Conservation (phyloP, 805 yeast species). For the Suhomyces emberorum region DNA sequence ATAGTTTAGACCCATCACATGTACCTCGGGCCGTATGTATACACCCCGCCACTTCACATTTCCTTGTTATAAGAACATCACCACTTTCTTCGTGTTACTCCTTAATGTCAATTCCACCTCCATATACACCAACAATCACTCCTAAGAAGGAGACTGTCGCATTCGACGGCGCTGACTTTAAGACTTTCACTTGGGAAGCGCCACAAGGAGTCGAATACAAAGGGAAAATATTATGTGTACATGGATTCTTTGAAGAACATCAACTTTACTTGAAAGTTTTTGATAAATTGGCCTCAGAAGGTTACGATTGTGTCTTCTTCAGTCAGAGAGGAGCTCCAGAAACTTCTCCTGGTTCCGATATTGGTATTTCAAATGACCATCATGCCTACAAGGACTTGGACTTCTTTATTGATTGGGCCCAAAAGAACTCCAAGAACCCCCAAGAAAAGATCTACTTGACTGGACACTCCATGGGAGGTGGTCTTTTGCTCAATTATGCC, state of each 20-base stretch:
- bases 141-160: conserved; percentile 29
- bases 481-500: conserved; percentile 60
- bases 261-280: conserved; percentile 47
- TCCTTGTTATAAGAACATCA: too few species aligned
- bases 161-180: conserved; percentile 38
- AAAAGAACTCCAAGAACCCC: conserved; percentile 29
- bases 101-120: conserved; percentile 20
- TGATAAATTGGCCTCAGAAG: conserved; percentile 49
- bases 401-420: conserved; percentile 46
- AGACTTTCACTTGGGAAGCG: conserved; percentile 40
- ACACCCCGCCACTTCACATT: conserved; percentile 9
- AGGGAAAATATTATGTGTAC: conserved; percentile 60
- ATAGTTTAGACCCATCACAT: too few species aligned
- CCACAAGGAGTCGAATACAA: conserved; percentile 32
- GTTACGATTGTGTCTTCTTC: conserved; percentile 65
- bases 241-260: conserved; percentile 68
- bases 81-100: too few species aligned
- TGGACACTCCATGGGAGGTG: conserved; percentile 87
- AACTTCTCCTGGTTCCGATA: conserved; percentile 51
- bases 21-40: background rate
- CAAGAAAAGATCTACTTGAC: conserved; percentile 46
- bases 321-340: conserved; percentile 77
- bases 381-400: conserved; percentile 60
- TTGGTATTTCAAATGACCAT: conserved; percentile 56
- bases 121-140: conserved; percentile 32